A percentile compares a stretch with the other conserved stretches of the same genome.
phyloP scores from a whole-genome alignment of 768 basidiomycete genomes.

The Inosperma sp. region DNA sequence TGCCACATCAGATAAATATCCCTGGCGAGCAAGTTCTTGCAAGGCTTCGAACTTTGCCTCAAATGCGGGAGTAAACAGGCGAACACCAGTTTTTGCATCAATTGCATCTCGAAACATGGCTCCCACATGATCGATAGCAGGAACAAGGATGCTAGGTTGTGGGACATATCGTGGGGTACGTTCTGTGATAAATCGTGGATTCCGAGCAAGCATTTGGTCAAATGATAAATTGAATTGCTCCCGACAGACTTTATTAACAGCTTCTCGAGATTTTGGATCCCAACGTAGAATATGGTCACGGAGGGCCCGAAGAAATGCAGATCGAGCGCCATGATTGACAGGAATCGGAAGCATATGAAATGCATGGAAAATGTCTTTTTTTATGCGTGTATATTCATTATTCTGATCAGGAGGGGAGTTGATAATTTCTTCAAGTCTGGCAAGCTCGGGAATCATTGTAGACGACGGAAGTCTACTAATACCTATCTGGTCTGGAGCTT shows the following conservation, averaged over 20 bases:
- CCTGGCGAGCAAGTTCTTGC: constrained; percentile 18
- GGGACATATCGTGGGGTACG: constrained; percentile 18
- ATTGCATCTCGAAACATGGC: constrained; percentile 16
- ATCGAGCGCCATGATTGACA: constrained; percentile 17
- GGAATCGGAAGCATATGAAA: constrained; percentile 18
- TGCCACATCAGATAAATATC: constrained; percentile 19
- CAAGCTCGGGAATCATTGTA: neutral
- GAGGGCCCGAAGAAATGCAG: constrained; percentile 18
- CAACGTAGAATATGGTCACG: constrained; percentile 23
- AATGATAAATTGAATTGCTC: constrained; percentile 13
- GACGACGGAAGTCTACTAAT: too few relatives aligned
- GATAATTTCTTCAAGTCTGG: neutral
- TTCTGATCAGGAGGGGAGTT: neutral
- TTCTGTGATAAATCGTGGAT: constrained; percentile 15
- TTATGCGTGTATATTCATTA: constrained; percentile 13
- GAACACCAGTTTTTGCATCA: constrained; percentile 18
- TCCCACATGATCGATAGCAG: constrained; percentile 18
- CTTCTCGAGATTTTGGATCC: constrained; percentile 16
- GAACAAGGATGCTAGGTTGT: constrained; percentile 18
- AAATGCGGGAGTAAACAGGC: constrained; percentile 13
- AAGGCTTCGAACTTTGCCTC: constrained; percentile 19
- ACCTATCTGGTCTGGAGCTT: too few relatives aligned
- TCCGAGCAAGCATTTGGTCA: constrained; percentile 20
- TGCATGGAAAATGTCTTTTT: constrained; percentile 24
- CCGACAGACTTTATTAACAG: constrained; percentile 17